Conservation (phyloP, 805 yeast genomes). For the Candida golubevii region DNA sequence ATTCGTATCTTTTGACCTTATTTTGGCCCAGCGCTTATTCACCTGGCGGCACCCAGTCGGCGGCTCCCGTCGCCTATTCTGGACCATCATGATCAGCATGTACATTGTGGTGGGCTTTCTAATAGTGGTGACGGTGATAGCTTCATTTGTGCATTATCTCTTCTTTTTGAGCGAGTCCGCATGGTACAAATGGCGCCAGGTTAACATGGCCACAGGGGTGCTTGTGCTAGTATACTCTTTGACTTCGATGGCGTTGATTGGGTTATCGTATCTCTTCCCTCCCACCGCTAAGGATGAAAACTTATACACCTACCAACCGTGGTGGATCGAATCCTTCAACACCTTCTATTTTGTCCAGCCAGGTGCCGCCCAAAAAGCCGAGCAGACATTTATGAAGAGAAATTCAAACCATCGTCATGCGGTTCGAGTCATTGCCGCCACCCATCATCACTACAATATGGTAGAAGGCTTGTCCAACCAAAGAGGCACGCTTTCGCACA, state of each 20-base stretch:
- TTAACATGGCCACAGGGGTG: slow-evolving; percentile 29
- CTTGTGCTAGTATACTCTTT: slow-evolving; percentile 45
- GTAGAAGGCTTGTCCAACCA: slow-evolving; percentile 38
- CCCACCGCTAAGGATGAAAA: slow-evolving; percentile 49
- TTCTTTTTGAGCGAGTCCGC: slow-evolving; percentile 14
- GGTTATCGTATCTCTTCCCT: slow-evolving; percentile 49
- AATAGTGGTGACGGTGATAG: slow-evolving; percentile 16
- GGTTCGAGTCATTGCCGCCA: slow-evolving; percentile 57
- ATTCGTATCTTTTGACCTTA: slow-evolving; percentile 18
- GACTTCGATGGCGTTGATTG: slow-evolving; percentile 46
- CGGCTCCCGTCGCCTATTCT: slow-evolving; percentile 19
- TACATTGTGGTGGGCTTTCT: slow-evolving; percentile 16
- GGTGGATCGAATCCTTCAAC: slow-evolving; percentile 69
- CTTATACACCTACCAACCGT: slow-evolving; percentile 64
- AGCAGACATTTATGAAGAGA: slow-evolving; percentile 41
- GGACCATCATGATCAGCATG: slow-evolving; percentile 18
- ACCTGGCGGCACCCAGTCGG: slow-evolving; percentile 27
- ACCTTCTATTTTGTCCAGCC: slow-evolving; percentile 56
- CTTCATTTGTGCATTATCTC: slow-evolving; percentile 18
- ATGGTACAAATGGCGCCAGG: slow-evolving; percentile 19
- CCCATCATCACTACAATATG: slow-evolving; percentile 37
- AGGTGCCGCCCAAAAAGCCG: slow-evolving; percentile 48
- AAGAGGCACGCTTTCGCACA: slow-evolving; percentile 46
- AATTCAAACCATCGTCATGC: slow-evolving; percentile 49
- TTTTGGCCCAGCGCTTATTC: slow-evolving; percentile 22